These are phyloP conservation scores for Eucalyptus shirleyi DNA, from an alignment of 345 rosid genomes.

Conservation along the genomic window DNA sequence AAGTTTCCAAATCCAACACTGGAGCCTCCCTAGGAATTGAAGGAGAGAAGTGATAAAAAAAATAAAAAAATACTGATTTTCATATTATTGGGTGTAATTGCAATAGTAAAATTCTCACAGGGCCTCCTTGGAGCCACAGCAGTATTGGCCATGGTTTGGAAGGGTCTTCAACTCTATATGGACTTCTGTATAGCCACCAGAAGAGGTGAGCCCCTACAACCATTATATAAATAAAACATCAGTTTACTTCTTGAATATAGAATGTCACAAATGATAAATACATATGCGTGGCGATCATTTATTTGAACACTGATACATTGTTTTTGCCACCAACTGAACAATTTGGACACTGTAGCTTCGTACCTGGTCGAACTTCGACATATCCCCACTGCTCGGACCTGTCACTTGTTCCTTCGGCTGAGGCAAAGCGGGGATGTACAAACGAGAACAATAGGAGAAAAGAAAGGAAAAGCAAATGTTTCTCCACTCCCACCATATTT, in stretches of 20 bases:
- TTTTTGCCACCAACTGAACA: background rate
- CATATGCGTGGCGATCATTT: background rate
- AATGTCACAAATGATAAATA: background rate
- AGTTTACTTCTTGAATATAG: background rate
- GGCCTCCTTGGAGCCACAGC: slow-evolving; percentile 44
- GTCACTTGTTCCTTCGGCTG: slow-evolving; percentile 2
- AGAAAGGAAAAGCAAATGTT: background rate
- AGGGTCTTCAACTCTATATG: slow-evolving; percentile 19
- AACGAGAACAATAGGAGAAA: background rate
- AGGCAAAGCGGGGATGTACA: background rate
- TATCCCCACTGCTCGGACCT: slow-evolving; percentile 38
- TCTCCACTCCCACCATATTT: background rate
- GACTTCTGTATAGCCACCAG: slow-evolving; percentile 37
- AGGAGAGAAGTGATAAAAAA: background rate
- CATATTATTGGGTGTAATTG: background rate
- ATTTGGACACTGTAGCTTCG: background rate
- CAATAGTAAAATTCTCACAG: background rate
- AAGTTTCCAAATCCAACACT: slow-evolving; percentile 29
- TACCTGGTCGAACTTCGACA: slow-evolving; percentile 24
- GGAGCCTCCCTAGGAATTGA: slow-evolving; percentile 14
- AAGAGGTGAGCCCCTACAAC: slow-evolving; percentile 26
- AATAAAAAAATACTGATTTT: background rate
- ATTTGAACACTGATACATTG: background rate
- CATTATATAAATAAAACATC: background rate
- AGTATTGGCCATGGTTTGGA: slow-evolving; percentile 31